Evolutionary conservation across 768 basidiomycete species (phyloP).

Genomic region (Naganishia antarctica): DNA sequence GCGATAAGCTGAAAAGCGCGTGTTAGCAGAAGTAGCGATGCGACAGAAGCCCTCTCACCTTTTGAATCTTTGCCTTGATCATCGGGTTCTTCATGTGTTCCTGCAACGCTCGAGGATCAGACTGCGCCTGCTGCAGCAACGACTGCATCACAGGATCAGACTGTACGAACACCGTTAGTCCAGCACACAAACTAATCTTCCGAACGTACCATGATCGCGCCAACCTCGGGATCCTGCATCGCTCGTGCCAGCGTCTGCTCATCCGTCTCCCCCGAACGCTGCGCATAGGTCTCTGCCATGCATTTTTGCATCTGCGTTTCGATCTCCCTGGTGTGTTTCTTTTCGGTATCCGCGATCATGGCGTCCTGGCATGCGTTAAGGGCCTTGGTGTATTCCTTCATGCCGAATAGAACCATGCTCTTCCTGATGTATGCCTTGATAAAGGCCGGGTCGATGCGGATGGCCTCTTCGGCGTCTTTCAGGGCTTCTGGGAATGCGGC

Average conservation of each 20-base stretch:
- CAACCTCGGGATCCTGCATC: constrained; percentile 95
- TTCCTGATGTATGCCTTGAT: constrained; percentile 97
- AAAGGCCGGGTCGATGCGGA: constrained; percentile 81
- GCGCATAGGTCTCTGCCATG: constrained; percentile 68
- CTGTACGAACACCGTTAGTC: constrained; percentile 18
- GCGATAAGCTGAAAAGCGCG: constrained; percentile 58
- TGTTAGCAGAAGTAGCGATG: neutral
- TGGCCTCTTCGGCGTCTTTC: constrained; percentile 90
- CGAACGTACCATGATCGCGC: constrained; percentile 39
- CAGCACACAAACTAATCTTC: no score
- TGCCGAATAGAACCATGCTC: constrained; percentile 71
- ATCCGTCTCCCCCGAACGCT: constrained; percentile 78
- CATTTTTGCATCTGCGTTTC: constrained; percentile 71
- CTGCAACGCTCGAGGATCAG: constrained; percentile 77
- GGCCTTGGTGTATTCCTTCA: constrained; percentile 87
- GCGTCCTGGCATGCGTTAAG: constrained; percentile 75
- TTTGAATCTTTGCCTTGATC: constrained; percentile 75
- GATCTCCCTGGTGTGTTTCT: constrained; percentile 79
- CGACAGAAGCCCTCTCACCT: constrained; percentile 44
- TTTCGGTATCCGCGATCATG: constrained; percentile 68
- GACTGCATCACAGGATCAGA: constrained; percentile 82
- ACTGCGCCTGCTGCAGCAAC: constrained; percentile 89
- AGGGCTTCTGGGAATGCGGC: constrained; percentile 88
- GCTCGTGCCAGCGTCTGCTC: constrained; percentile 88
- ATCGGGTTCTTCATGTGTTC: constrained; percentile 87